These are phyloP conservation scores for Ambrosia artemisiifolia DNA, from an alignment of 129 eudicot genomes.

Conservation along the genomic window DNA sequence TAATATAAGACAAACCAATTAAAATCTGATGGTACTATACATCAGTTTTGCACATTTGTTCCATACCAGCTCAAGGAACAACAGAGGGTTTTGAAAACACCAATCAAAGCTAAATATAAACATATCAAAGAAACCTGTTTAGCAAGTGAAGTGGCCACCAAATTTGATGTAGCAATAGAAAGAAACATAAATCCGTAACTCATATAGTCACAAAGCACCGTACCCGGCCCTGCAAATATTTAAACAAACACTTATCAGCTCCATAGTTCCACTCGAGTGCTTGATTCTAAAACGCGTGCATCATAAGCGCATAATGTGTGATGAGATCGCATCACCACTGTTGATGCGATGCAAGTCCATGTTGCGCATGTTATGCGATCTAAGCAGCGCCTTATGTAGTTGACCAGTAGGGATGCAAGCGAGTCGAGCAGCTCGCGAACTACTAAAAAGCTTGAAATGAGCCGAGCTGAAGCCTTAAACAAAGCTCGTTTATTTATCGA, in stretches of 20 bases:
- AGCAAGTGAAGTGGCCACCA: slow-evolving; percentile 92
- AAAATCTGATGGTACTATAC: neutral
- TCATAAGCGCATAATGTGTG: too few relatives aligned
- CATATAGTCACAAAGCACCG: slow-evolving; percentile 83
- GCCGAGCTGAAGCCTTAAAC: too few relatives aligned
- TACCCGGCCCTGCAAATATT: slow-evolving; percentile 77
- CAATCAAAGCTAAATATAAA: neutral
- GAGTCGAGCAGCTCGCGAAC: too few relatives aligned
- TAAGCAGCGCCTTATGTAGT: too few relatives aligned
- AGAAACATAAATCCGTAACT: slow-evolving; percentile 92
- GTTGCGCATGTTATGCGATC: too few relatives aligned
- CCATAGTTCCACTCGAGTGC: neutral
- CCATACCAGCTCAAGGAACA: neutral
- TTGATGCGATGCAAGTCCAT: too few relatives aligned
- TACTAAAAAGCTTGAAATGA: too few relatives aligned
- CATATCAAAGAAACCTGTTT: slow-evolving; percentile 49
- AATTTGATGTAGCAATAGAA: slow-evolving; percentile 86
- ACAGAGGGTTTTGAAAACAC: neutral
- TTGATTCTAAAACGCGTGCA: too few relatives aligned
- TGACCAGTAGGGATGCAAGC: too few relatives aligned
- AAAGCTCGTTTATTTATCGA: too few relatives aligned
- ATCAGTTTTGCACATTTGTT: neutral
- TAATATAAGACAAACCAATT: neutral
- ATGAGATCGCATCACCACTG: too few relatives aligned
- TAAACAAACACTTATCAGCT: slow-evolving; percentile 22